phyloP scores from a whole-genome alignment of 2,329 filamentous ascomycete species.

The Cytospora schulzeri region DNA sequence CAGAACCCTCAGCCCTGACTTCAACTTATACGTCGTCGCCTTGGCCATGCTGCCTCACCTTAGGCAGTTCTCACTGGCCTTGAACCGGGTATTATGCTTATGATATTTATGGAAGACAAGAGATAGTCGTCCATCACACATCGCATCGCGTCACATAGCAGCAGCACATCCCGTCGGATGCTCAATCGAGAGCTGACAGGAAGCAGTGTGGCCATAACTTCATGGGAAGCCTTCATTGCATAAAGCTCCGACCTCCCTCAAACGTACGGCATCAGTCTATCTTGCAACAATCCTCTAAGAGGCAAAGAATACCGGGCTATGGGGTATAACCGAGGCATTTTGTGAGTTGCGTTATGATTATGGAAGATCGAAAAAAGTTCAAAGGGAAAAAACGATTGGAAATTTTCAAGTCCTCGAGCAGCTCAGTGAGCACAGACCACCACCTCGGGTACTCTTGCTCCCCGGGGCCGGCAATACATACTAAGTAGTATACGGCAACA shows the following conservation, averaged over 20 bases:
- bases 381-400: not conserved
- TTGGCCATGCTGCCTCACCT: not conserved
- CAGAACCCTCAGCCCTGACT: not conserved
- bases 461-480: not conserved
- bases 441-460: not conserved
- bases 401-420: not conserved
- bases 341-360: slow-evolving; percentile 29
- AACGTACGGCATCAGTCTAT: slow-evolving; percentile 30
- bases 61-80: no score
- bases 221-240: slow-evolving; percentile 36
- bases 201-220: slow-evolving; percentile 32
- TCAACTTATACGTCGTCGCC: not conserved
- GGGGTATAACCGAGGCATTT: slow-evolving; percentile 14
- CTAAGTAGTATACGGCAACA: not conserved
- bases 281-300: slow-evolving; percentile 28
- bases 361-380: not conserved
- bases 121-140: not conserved
- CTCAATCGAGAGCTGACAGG: not conserved
- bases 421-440: slow-evolving; percentile 15
- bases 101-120: no score
- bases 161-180: no score
- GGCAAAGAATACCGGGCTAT: slow-evolving; percentile 25
- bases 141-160: not conserved
- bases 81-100: not conserved
- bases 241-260: slow-evolving; percentile 29